Evolutionary conservation across 805 yeast genomes (phyloP).

Genomic region (Scheffersomyces lignosus): DNA sequence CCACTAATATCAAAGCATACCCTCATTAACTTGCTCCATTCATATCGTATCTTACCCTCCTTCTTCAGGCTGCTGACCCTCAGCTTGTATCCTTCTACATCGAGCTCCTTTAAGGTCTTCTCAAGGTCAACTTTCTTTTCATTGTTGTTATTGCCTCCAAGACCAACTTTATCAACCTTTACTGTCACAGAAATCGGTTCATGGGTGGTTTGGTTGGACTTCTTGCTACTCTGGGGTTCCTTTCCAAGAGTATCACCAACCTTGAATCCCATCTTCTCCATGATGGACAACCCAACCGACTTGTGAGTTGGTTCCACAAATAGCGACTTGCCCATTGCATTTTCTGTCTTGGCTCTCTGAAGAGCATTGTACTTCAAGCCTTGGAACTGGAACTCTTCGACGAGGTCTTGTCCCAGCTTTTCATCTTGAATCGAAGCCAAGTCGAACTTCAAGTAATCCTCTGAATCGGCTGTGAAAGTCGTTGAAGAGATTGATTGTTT

Average conservation of each 20-base stretch:
- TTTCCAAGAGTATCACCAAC: slow-evolving; percentile 48
- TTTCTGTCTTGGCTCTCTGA: neutral
- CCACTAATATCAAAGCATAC: slow-evolving; percentile 44
- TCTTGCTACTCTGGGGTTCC: slow-evolving; percentile 6
- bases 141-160: slow-evolving; percentile 18
- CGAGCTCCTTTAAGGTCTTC: neutral
- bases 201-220: slow-evolving; percentile 14
- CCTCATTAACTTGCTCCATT: slow-evolving; percentile 32
- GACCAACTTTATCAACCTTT: slow-evolving; percentile 17
- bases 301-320: slow-evolving; percentile 10
- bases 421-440: too few relatives aligned
- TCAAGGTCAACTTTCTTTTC: too few relatives aligned
- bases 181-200: slow-evolving; percentile 31
- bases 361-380: neutral
- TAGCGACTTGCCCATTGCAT: slow-evolving; percentile 6
- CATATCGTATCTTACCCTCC: slow-evolving; percentile 2
- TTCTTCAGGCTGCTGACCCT: slow-evolving; percentile 4
- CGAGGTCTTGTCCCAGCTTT: too few relatives aligned
- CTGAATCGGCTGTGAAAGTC: too few relatives aligned
- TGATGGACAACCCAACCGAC: slow-evolving; percentile 50
- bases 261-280: slow-evolving; percentile 61
- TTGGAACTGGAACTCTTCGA: too few relatives aligned
- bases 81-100: slow-evolving; percentile 4
- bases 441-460: too few relatives aligned
- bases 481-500: too few relatives aligned